Evolutionary conservation across 2,329 filamentous ascomycete genomes (phyloP).

Genomic region (Colletotrichum filicis): DNA sequence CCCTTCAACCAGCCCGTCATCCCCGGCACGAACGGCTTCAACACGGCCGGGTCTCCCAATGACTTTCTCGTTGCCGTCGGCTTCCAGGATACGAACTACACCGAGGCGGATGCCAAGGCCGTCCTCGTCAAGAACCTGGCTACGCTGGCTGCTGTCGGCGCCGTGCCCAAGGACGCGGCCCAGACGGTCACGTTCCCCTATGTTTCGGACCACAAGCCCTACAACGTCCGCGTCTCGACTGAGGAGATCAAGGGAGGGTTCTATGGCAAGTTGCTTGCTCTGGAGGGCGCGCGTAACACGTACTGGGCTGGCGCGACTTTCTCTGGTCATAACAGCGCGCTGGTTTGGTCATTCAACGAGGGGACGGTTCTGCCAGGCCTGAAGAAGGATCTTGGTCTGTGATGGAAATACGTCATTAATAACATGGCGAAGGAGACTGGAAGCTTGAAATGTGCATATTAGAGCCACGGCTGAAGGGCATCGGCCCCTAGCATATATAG

Average conservation of each 20-base stretch:
- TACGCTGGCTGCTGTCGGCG: slow-evolving; percentile 19
- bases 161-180: slow-evolving; percentile 19
- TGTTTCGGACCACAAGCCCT: slow-evolving; percentile 44
- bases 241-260: slow-evolving; percentile 45
- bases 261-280: slow-evolving; percentile 44
- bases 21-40: slow-evolving; percentile 38
- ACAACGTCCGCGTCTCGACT: slow-evolving; percentile 40
- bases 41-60: slow-evolving; percentile 17
- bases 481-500: neutral
- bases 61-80: slow-evolving; percentile 36
- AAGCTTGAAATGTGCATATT: neutral
- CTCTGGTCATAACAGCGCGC: slow-evolving; percentile 23
- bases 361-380: slow-evolving; percentile 20
- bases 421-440: neutral
- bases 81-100: slow-evolving; percentile 25
- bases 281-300: slow-evolving; percentile 49
- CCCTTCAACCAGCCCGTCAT: slow-evolving; percentile 33
- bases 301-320: slow-evolving; percentile 49
- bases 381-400: slow-evolving; percentile 30
- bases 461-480: neutral
- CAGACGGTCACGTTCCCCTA: slow-evolving; percentile 26
- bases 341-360: slow-evolving; percentile 26
- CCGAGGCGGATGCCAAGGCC: slow-evolving; percentile 31
- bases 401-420: neutral
- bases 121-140: slow-evolving; percentile 29